Evolutionary conservation across 352 stramenopile species (phyloP), one percentile per base, ranked within the genome.

Genomic region (Phytopythium helicoides): DNA sequence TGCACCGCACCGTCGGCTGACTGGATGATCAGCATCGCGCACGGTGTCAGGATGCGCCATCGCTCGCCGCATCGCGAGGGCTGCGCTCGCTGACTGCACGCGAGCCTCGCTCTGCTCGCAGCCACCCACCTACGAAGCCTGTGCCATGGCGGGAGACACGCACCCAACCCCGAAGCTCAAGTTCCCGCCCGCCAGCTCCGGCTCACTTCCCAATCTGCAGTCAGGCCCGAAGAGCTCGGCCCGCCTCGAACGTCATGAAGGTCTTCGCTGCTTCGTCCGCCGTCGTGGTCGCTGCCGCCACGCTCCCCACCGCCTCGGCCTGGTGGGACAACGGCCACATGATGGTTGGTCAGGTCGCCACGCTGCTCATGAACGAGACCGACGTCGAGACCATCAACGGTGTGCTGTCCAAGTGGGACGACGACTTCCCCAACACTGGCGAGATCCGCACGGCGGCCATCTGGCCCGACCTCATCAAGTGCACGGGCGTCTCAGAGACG

Each of bases 311-410:
- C 9, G 58, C 60, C 7, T 37, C 52, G 3, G 76, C 39, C 16
- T 86, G 73, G 73, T 87, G 76, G 76, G 76, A 87, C 60, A 84
- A 81, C 28, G 73, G 71, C 33, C 76, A 87, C 69, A 84, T 86
- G 76, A 58, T 84, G 21, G 67, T 82, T 8, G 68, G 71, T 3
- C 55, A 87, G 25, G 64, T 84, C 31, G 71, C 76, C 47, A 68
- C 64, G 49, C 71, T 86, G 51, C 67, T 81, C 41, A 68, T 86
- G 73, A 46, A 58, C 28, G 37, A 46, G 19, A 50, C 37, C 2
- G 76, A 87, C 41, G 59, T 85, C 16, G 37, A 38, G 8, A 83
- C 71, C 1, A 81, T 87, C 53, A 56, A 87, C 28, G 56, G 40
- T 16, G 60, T 85, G 47, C 58, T 85, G 22, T 53, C 51, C 14